A percentile compares a stretch with the other conserved stretches of the same genome.
Conservation (phyloP, 1,284 basidiomycete genomes). For the Cutaneotrichosporon cutaneum region DNA sequence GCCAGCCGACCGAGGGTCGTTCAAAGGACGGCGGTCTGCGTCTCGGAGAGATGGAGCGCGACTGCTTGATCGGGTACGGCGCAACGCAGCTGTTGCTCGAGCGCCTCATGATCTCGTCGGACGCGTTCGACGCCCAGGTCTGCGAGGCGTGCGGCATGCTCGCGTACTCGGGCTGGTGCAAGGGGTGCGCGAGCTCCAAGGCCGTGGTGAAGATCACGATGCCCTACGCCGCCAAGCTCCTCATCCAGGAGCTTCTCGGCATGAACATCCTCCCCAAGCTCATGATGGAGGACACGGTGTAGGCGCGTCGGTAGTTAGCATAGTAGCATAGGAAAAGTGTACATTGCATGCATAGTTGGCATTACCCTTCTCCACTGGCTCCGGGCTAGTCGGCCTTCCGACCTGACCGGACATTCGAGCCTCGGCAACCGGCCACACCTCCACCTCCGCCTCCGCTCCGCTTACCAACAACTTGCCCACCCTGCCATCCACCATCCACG, state of each 20-base stretch:
- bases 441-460: background rate
- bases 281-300: slow-evolving; percentile 63
- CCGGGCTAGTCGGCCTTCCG: background rate
- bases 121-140: slow-evolving; percentile 95
- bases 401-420: background rate
- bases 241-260: slow-evolving; percentile 97
- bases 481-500: background rate
- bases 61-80: slow-evolving; percentile 90
- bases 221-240: slow-evolving; percentile 93
- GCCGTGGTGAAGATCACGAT: slow-evolving; percentile 95
- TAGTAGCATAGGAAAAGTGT: slow-evolving; percentile 2
- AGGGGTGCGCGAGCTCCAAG: slow-evolving; percentile 94
- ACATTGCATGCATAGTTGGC: slow-evolving; percentile 17
- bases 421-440: background rate
- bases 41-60: slow-evolving; percentile 98
- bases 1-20: slow-evolving; percentile 97
- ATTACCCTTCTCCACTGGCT: background rate
- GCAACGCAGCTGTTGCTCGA: slow-evolving; percentile 94
- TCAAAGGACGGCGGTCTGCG: slow-evolving; percentile 96
- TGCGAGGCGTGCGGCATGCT: slow-evolving; percentile 93
- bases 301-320: no score
- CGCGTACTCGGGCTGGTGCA: slow-evolving; percentile 91
- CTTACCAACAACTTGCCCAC: background rate
- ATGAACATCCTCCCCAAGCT: slow-evolving; percentile 90
- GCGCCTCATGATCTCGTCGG: slow-evolving; percentile 95